Evolutionary conservation across 2,329 filamentous ascomycete species (phyloP).

Genomic region (Chaetomium olivaceum): DNA sequence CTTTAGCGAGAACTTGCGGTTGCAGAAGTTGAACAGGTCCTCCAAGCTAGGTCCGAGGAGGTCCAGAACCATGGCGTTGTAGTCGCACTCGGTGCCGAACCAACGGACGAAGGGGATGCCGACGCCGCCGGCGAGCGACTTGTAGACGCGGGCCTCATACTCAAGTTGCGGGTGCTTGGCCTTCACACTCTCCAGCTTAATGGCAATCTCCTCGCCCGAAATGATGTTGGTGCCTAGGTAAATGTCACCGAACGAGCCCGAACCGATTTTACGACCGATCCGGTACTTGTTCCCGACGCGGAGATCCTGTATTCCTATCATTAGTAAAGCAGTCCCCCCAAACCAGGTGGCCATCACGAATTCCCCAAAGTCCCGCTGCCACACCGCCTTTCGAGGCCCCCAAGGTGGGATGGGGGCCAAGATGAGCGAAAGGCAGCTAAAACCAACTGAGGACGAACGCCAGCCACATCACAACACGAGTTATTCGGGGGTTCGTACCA

Average conservation of each 20-base stretch:
- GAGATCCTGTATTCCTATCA: constrained; percentile 69
- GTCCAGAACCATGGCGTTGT: constrained; percentile 99
- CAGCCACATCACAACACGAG: not conserved
- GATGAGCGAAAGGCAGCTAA: not conserved
- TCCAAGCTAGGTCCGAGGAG: constrained; percentile 93
- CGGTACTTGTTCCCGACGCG: constrained; percentile 99
- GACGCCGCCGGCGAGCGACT: constrained; percentile 88
- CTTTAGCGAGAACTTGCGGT: constrained; percentile 99
- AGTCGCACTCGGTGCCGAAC: constrained; percentile 99
- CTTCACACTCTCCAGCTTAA: constrained; percentile 99
- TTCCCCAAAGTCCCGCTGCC: not conserved
- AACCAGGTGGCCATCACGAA: not conserved
- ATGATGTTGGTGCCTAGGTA: constrained; percentile 99
- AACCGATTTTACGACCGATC: constrained; percentile 98
- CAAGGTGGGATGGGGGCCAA: not conserved
- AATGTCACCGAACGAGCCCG: constrained; percentile 96
- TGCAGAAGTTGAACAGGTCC: constrained; percentile 99
- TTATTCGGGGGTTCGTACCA: constrained; percentile 44
- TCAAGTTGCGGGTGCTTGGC: constrained; percentile 98
- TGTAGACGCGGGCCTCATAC: constrained; percentile 95
- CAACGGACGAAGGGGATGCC: constrained; percentile 98
- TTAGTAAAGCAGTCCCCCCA: constrained; percentile 5
- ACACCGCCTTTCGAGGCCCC: not conserved
- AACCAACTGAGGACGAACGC: not conserved
- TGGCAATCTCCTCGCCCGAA: constrained; percentile 98